These are phyloP conservation scores for Dioscorea cayenensis DNA, from an alignment of 116 monocot genomes.

Conservation along the genomic window DNA sequence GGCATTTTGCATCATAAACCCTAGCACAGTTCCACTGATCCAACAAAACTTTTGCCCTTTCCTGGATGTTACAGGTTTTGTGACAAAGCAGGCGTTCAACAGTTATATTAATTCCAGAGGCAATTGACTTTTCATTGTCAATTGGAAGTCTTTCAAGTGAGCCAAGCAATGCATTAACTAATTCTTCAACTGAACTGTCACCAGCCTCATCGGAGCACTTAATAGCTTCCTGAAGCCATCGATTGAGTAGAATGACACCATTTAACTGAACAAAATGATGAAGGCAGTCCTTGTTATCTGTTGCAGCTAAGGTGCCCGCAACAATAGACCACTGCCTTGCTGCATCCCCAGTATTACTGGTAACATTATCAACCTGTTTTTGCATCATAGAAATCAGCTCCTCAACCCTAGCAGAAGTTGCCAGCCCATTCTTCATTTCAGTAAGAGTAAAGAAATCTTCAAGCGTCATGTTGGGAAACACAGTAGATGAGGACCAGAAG, in stretches of 20 bases:
- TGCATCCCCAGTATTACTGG: constrained; percentile 28
- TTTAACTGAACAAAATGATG: constrained; percentile 62
- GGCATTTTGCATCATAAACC: background rate
- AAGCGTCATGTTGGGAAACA: constrained; percentile 26
- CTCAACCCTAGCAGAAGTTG: constrained; percentile 49
- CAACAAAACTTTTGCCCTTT: constrained; percentile 34
- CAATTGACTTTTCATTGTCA: constrained; percentile 18
- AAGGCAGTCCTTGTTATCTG: constrained; percentile 54
- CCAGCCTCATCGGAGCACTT: constrained; percentile 17
- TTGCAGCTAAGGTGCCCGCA: constrained; percentile 41
- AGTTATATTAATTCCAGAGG: constrained; percentile 35
- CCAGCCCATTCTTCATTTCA: constrained; percentile 88
- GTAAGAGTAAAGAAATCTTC: constrained; percentile 85
- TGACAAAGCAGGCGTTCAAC: constrained; percentile 31
- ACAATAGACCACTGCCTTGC: constrained; percentile 54
- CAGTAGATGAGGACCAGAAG: background rate
- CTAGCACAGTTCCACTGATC: constrained; percentile 7
- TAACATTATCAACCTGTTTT: constrained; percentile 24
- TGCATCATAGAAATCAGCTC: constrained; percentile 58
- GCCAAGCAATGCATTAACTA: constrained; percentile 34
- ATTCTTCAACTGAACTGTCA: constrained; percentile 30
- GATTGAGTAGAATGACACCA: constrained; percentile 49
- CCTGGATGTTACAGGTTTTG: constrained; percentile 20
- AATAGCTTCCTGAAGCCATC: constrained; percentile 52
- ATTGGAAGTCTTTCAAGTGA: constrained; percentile 53